phyloP scores from a whole-genome alignment of 1,284 basidiomycete species.

The Trametes versicolor region DNA sequence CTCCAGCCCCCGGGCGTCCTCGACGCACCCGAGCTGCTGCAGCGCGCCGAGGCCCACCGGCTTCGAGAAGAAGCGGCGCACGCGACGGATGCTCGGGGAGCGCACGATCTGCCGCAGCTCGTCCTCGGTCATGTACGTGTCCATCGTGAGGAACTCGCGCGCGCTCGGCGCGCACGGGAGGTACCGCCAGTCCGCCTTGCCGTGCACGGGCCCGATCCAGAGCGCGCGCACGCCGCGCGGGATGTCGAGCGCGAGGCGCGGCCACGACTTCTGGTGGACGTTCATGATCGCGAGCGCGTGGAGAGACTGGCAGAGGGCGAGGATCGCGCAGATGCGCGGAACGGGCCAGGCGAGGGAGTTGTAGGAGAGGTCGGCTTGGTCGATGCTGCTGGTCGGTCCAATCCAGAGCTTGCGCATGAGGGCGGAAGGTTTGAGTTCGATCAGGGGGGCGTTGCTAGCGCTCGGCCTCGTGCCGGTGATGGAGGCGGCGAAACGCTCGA shows the following conservation, averaged over 20 bases:
- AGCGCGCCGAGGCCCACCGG: conserved; percentile 37
- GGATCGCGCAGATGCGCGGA: conserved; percentile 46
- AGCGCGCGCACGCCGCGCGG: conserved; percentile 46
- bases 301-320: conserved; percentile 42
- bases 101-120: conserved; percentile 47
- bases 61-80: conserved; percentile 43
- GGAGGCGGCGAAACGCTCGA: conserved; percentile 40
- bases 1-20: conserved; percentile 39
- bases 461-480: conserved; percentile 8
- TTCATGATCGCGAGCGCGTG: conserved; percentile 44
- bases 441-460: conserved; percentile 21
- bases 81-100: conserved; percentile 42
- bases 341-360: conserved; percentile 47
- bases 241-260: conserved; percentile 44
- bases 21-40: conserved; percentile 45
- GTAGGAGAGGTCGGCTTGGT: conserved; percentile 44
- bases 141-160: conserved; percentile 44
- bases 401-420: conserved; percentile 48
- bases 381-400: conserved; percentile 38
- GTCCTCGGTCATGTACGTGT: conserved; percentile 48
- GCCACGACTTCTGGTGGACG: conserved; percentile 47
- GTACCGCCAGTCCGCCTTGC: conserved; percentile 42
- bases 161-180: conserved; percentile 41
- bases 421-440: conserved; percentile 25
- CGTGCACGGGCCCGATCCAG: conserved; percentile 49